A percentile compares a stretch with the other conserved stretches of the same genome.
Evolutionary conservation across 371 early-diverging fungal genomes (phyloP).

Genomic region (Choanephora cucurbitarum): DNA sequence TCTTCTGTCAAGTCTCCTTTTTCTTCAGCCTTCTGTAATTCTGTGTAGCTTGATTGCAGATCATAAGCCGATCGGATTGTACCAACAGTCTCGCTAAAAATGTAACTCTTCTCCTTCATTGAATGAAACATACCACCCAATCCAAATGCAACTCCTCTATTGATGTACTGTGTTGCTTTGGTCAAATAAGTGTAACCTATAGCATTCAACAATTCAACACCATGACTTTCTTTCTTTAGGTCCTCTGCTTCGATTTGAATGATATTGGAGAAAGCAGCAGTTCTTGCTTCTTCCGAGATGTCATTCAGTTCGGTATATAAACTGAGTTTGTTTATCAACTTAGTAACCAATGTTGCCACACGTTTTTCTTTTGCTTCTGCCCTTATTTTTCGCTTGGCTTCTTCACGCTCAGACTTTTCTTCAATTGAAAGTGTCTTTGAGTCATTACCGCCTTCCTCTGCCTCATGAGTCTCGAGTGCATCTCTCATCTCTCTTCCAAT

Average conservation of each 20-base stretch:
- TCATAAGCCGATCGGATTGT: constrained; percentile 90
- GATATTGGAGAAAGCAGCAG: constrained; percentile 65
- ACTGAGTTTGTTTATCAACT: constrained; percentile 70
- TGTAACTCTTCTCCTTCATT: constrained; percentile 79
- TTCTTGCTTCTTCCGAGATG: constrained; percentile 27
- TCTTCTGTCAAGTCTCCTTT: constrained; percentile 66
- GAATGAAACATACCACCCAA: constrained; percentile 70
- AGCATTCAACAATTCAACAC: constrained; percentile 91
- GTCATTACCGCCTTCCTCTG: constrained; percentile 23
- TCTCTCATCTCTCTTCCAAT: constrained; percentile 89
- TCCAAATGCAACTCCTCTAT: constrained; percentile 71
- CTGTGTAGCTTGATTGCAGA: constrained; percentile 83
- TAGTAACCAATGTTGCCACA: constrained; percentile 67
- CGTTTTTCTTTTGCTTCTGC: constrained; percentile 67
- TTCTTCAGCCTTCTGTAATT: constrained; percentile 88
- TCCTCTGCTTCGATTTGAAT: constrained; percentile 83
- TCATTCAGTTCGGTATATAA: constrained; percentile 73
- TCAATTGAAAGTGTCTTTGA: constrained; percentile 41
- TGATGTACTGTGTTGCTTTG: constrained; percentile 86
- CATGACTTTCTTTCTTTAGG: constrained; percentile 87
- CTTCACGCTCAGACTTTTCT: constrained; percentile 66
- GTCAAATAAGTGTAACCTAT: constrained; percentile 88
- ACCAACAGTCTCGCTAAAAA: constrained; percentile 87
- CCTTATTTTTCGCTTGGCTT: constrained; percentile 36
- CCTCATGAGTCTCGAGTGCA: constrained; percentile 67